Base-by-base conservation (phyloP, 2,329 filamentous ascomycete genomes). In the Fusarium sp. region DNA sequence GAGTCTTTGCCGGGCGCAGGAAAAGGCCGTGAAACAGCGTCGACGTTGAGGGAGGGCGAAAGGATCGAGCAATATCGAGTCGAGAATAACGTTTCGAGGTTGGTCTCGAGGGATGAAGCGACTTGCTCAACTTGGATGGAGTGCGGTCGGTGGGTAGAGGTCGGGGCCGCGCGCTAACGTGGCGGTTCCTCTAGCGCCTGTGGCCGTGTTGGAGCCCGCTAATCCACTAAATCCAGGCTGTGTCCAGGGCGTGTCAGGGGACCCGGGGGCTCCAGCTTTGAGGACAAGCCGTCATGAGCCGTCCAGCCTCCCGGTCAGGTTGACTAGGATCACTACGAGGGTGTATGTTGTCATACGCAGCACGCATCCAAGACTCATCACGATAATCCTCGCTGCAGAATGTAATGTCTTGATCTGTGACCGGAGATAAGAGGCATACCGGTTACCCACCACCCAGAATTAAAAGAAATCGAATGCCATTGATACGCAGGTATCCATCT, bases 111-210 rank as follows among this genome's bases (percentile, higher is more conserved):
- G 72, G 67, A 75, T 67, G 62, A 44, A 74, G 59, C 42, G 57
- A 68, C 62, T 63, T 31, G 16, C 44, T 38, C 57, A 24, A 44
- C 58, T 12, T 36, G 29, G 56, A 56, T 65, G 62, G 57, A 42
- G 31, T 33, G 31, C 31, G 12, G 31, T 33, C 31, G 31, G 58
- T 62, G 42, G 42, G 22, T 46, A 46, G 42, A 33, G 53, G 62
- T 33, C 51, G 51, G 46, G 31, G 49, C 12, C 67, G 49, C 59
- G 62, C 65, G 72, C 75, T 76, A 78, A 73, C 64, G 74, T 75
- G 69, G 72, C 67, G 70, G 74, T 67, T 75, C 64, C 46, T 73
- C 65, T 75, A 74, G 74, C 69, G 69, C 68, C 60, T 77, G 71
- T 75, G 66, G 76, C 67, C 67, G 69, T 70, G 62, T 71, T 67